A percentile compares a stretch with the other conserved stretches of the same genome.
These are phyloP conservation scores for Fomitopsis schrenkii DNA, from an alignment of 1,284 basidiomycete species.

Conservation along the genomic window DNA sequence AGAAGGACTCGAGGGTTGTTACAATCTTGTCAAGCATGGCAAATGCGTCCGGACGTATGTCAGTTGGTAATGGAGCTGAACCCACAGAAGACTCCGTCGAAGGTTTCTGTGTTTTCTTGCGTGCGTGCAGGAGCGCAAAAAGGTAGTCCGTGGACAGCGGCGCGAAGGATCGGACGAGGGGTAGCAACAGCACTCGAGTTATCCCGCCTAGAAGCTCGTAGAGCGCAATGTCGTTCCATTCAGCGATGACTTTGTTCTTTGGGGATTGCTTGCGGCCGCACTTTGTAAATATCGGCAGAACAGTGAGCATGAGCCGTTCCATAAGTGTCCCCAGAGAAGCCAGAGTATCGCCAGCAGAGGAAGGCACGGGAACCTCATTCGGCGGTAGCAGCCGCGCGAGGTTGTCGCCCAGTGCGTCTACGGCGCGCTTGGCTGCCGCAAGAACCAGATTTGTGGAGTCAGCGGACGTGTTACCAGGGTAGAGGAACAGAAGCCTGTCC, in stretches of 20 bases:
- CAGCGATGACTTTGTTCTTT: background rate
- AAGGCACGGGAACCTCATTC: background rate
- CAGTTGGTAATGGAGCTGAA: slow-evolving; percentile 2
- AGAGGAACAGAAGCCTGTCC: slow-evolving; percentile 15
- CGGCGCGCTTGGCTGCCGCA: slow-evolving; percentile 11
- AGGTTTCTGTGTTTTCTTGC: background rate
- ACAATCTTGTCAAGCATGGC: slow-evolving; percentile 13
- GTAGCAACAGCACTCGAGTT: slow-evolving; percentile 19
- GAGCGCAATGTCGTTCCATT: background rate
- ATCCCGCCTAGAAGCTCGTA: slow-evolving; percentile 21
- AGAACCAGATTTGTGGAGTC: slow-evolving; percentile 8
- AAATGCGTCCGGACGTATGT: slow-evolving; percentile 20
- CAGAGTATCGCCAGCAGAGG: slow-evolving; percentile 9
- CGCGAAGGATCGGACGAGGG: slow-evolving; percentile 19
- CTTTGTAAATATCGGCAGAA: slow-evolving; percentile 11
- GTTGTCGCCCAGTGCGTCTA: slow-evolving; percentile 15
- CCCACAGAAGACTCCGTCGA: background rate
- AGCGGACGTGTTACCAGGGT: slow-evolving; percentile 5
- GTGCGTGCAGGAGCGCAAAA: slow-evolving; percentile 9
- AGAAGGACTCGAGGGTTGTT: slow-evolving; percentile 7
- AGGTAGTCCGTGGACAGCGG: slow-evolving; percentile 16
- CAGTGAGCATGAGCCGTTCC: slow-evolving; percentile 18
- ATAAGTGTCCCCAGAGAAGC: slow-evolving; percentile 12
- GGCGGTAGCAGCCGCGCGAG: slow-evolving; percentile 9
- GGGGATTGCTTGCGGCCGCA: slow-evolving; percentile 2